These are phyloP conservation scores for Vanilla planifolia DNA, from an alignment of 106 monocot species.

Conservation along the genomic window DNA sequence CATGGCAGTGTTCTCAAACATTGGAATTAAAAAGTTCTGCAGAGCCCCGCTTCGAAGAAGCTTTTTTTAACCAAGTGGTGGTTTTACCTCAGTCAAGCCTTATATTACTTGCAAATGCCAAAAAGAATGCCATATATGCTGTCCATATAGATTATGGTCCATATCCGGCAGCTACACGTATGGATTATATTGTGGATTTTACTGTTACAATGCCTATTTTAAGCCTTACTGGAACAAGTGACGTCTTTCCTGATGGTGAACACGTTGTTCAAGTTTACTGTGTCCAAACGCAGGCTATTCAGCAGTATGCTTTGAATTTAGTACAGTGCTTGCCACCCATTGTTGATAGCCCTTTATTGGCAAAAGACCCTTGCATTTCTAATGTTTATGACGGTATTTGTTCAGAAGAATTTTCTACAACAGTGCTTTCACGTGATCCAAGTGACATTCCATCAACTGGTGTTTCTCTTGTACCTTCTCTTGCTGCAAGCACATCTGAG, in stretches of 20 bases:
- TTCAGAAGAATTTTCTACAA: constrained; percentile 19
- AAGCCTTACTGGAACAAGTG: constrained; percentile 83
- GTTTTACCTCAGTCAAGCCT: constrained; percentile 76
- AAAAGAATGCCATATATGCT: constrained; percentile 97
- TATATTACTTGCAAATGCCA: constrained; percentile 92
- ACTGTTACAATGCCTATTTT: constrained; percentile 98
- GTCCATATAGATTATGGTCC: constrained; percentile 86
- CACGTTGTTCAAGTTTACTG: constrained; percentile 95
- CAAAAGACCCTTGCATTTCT: constrained; percentile 39
- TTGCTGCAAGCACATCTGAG: constrained; percentile 19
- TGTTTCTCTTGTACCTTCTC: constrained; percentile 20
- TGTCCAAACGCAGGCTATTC: constrained; percentile 99
- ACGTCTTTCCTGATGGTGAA: constrained; percentile 58
- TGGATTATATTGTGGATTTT: constrained; percentile 95
- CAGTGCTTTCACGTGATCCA: constrained; percentile 19
- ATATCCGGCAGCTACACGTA: constrained; percentile 64
- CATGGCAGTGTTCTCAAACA: constrained; percentile 91
- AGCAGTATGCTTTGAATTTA: constrained; percentile 92
- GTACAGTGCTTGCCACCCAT: constrained; percentile 71
- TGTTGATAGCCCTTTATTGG: constrained; percentile 30
- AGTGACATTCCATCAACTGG: constrained; percentile 23
- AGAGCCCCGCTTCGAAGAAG: constrained; percentile 64
- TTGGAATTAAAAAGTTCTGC: constrained; percentile 71
- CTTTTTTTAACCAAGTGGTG: constrained; percentile 96
- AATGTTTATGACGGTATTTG: constrained; percentile 20